Evolutionary conservation across 345 rosid genomes (phyloP).

Genomic region (Populus alba): DNA sequence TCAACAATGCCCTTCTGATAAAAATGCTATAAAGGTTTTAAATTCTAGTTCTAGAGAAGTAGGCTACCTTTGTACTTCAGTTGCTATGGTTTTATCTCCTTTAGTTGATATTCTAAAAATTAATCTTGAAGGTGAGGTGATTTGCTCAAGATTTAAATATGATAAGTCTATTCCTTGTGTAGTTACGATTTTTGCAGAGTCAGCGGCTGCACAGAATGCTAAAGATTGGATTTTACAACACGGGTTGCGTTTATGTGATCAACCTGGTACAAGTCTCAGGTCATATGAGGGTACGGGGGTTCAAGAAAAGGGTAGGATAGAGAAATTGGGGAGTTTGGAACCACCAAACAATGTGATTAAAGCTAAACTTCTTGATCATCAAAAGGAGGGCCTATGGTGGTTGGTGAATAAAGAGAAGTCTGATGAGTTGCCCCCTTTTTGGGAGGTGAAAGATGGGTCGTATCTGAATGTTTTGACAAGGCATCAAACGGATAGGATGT

Average conservation of each 20-base stretch:
- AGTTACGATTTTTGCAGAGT: constrained; percentile 55
- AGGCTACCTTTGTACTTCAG: constrained; percentile 69
- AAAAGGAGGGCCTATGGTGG: constrained; percentile 85
- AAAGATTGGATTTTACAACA: constrained; percentile 32
- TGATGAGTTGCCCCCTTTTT: constrained; percentile 69
- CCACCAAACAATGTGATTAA: constrained; percentile 59
- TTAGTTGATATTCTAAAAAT: constrained; percentile 45
- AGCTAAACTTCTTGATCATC: constrained; percentile 63
- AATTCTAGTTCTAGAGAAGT: constrained; percentile 62
- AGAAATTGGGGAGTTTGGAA: constrained; percentile 51
- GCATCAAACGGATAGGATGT: constrained; percentile 47
- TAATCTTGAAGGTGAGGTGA: constrained; percentile 66
- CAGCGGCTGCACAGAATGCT: constrained; percentile 33
- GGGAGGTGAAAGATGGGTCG: constrained; percentile 72
- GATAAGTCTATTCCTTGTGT: constrained; percentile 56
- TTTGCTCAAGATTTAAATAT: constrained; percentile 41
- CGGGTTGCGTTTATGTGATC: constrained; percentile 56
- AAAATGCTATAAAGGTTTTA: constrained; percentile 65
- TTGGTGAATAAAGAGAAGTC: constrained; percentile 63
- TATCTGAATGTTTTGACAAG: constrained; percentile 66
- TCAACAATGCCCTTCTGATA: constrained; percentile 53
- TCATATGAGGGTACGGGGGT: constrained; percentile 67
- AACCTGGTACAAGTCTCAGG: constrained; percentile 15
- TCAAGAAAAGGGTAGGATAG: constrained; percentile 48
- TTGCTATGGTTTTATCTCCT: constrained; percentile 69